phyloP scores from a whole-genome alignment of 306 rosid genomes.

The Quercus alba region DNA sequence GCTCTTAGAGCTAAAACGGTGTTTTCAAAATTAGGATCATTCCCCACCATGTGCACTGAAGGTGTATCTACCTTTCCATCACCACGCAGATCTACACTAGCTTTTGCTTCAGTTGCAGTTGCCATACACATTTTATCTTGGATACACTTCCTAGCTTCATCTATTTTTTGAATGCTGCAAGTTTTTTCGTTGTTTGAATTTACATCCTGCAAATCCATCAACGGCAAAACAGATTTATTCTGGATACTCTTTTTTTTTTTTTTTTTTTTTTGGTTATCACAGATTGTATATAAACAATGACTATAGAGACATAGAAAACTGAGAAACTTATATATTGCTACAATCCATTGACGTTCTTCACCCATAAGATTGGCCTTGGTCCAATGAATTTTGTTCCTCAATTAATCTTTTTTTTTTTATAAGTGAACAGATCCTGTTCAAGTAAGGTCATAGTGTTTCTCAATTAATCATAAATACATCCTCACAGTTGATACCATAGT shows the following conservation, averaged over 20 bases:
- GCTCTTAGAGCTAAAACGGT: conserved; percentile 31
- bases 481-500: neutral
- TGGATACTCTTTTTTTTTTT: neutral
- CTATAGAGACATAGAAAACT: neutral
- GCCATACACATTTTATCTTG: conserved; percentile 34
- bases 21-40: conserved; percentile 33
- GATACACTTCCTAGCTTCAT: conserved; percentile 34
- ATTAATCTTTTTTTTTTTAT: too few species aligned
- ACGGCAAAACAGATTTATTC: conserved; percentile 16
- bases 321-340: neutral
- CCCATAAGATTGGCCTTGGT: neutral
- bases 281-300: too few species aligned
- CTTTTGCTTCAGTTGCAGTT: conserved; percentile 35
- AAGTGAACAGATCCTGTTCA: too few species aligned
- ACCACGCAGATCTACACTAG: conserved; percentile 19
- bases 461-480: neutral
- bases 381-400: neutral
- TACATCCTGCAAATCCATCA: conserved; percentile 41
- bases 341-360: neutral
- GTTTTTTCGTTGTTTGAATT: conserved; percentile 29
- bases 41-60: conserved; percentile 30
- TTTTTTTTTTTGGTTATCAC: too few species aligned
- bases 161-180: conserved; percentile 32
- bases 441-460: too few species aligned
- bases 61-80: conserved; percentile 31